phyloP scores from a whole-genome alignment of 371 early-diverging fungal genomes.

The Mortierella sp. region DNA sequence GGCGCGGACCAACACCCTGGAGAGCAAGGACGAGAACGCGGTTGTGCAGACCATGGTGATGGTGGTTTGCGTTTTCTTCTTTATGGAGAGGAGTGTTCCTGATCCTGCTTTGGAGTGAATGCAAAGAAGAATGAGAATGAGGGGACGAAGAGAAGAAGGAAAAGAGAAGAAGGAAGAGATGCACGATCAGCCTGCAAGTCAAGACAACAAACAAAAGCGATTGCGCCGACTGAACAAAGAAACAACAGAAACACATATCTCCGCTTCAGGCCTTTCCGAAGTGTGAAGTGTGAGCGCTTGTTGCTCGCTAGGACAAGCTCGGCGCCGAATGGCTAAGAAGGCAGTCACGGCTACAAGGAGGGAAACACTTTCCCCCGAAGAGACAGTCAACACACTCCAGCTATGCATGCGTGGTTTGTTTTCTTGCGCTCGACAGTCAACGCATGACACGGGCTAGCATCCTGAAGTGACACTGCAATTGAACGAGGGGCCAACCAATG shows the following conservation, averaged over 20 bases:
- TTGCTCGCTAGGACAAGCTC: neutral
- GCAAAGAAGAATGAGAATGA: neutral
- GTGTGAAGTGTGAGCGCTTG: neutral
- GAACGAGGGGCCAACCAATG: too few species aligned
- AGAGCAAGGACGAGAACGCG: constrained; percentile 42
- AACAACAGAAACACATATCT: constrained; percentile 1
- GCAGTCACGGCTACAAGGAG: neutral
- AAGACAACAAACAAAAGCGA: neutral
- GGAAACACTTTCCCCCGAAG: neutral
- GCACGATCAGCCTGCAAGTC: neutral
- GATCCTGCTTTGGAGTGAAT: neutral
- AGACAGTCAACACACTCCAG: neutral
- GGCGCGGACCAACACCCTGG: constrained; percentile 43
- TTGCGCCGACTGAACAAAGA: neutral
- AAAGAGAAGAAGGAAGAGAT: neutral
- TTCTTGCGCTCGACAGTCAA: too few species aligned
- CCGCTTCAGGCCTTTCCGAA: neutral
- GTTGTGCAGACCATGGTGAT: constrained; percentile 40
- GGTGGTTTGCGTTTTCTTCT: neutral
- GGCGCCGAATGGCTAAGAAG: too few species aligned
- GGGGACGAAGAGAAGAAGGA: neutral
- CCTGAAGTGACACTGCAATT: neutral
- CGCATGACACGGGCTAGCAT: neutral
- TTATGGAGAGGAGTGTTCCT: neutral
- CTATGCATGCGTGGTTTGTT: too few species aligned